Evolutionary conservation across 768 basidiomycete species (phyloP), one percentile per base, ranked within the genome.

Genomic region (Termitomyces sp.): DNA sequence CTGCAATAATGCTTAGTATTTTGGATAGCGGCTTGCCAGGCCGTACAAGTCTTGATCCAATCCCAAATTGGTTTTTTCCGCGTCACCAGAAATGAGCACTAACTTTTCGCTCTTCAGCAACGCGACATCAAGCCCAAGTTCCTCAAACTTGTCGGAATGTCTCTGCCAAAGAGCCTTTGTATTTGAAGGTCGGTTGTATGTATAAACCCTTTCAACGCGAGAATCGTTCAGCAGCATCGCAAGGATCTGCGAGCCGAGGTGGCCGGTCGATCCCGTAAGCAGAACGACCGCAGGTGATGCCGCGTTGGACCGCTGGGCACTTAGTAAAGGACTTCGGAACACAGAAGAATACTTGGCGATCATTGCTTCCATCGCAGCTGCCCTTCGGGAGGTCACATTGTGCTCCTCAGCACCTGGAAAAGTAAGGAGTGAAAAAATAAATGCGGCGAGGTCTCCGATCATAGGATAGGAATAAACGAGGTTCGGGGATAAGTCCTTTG

Each of bases 391-490:
- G n/a, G 48, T 6, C 12, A 50, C n/a, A 12, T 33, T 12, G 27
- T n/a, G 12, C 31, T 50, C 33, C 34, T 44, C n/a, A 31, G 7
- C 55, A 15, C 12, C 33, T 7, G 48, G 31, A 24, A 34, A 37
- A 20, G 31, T 20, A 31, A 37, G 27, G 27, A 53, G 51, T 1
- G 55, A 49, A 24, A 24, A 30, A 11, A 62, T 27, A 24, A 53
- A 55, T 24, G 27, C 30, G 6, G 58, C 55, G 2, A 59, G 52
- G 9, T 62, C 63, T 31, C 65, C 47, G 48, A 77, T 65, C 0
- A 70, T 68, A 2, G 80, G 80, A 57, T 78, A 70, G 36, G 74
- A 66, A 60, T 80, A 84, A 20, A 84, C 68, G 20, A 78, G 61
- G 47, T 78, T 80, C 58, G 70, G 72, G 5, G 61, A 22, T 6